These are phyloP conservation scores for Tritrichomonas musculus DNA, from an alignment of 208 protist genomes.

Conservation along the genomic window DNA sequence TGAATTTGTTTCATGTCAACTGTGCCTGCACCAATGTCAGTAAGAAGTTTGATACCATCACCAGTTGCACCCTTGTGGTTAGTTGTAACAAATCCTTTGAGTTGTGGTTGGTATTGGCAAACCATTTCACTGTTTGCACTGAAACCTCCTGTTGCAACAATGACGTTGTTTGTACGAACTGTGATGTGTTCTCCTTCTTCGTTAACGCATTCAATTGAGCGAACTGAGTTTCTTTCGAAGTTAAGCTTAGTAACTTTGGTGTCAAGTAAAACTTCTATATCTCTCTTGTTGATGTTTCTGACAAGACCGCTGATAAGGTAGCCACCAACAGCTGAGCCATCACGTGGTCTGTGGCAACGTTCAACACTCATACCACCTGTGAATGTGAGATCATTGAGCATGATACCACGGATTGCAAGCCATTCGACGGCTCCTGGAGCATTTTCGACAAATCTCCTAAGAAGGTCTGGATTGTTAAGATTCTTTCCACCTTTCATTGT, in stretches of 20 bases:
- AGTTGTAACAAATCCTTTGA: neutral
- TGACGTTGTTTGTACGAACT: neutral
- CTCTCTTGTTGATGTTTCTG: neutral
- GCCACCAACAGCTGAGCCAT: neutral
- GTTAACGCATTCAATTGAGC: neutral
- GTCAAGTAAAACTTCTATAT: neutral
- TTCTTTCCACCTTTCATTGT: slow-evolving; percentile 9
- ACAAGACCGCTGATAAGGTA: neutral
- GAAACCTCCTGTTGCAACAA: slow-evolving; percentile 24
- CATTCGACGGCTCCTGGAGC: neutral
- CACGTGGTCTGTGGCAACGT: neutral
- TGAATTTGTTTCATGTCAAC: neutral
- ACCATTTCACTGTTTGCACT: neutral
- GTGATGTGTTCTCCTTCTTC: neutral
- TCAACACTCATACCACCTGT: neutral
- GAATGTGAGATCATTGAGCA: neutral
- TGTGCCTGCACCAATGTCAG: neutral
- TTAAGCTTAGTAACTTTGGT: neutral
- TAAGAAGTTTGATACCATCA: neutral
- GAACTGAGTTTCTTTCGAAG: neutral
- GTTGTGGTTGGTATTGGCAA: neutral
- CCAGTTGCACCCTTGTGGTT: neutral
- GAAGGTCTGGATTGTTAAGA: neutral
- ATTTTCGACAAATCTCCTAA: neutral
- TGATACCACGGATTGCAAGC: neutral